These are phyloP conservation scores for Linnemannia schmuckeri DNA, from an alignment of 192 early-diverging fungal species.

Conservation along the genomic window DNA sequence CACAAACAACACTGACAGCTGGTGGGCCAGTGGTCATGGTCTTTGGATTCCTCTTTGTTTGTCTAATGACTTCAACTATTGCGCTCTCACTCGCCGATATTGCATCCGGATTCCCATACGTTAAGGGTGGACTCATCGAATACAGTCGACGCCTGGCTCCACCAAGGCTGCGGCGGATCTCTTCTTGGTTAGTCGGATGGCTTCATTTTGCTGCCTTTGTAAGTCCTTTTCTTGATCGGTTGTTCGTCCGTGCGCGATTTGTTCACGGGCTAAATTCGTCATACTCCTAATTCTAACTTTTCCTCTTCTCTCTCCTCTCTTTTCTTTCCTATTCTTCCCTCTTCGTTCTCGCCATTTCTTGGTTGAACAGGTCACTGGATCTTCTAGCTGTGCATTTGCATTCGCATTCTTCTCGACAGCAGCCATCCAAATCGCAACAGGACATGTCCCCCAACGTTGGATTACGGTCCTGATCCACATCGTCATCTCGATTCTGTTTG, in stretches of 20 bases:
- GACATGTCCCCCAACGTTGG: conserved; percentile 8
- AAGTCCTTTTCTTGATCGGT: background rate
- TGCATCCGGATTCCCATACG: conserved; percentile 36
- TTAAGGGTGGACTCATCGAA: conserved; percentile 42
- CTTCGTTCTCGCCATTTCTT: background rate
- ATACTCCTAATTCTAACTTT: background rate
- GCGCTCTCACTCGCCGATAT: conserved; percentile 41
- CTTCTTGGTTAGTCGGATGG: conserved; percentile 48
- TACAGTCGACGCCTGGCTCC: conserved; percentile 45
- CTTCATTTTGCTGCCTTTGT: conserved; percentile 44
- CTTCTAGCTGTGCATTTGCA: conserved; percentile 41
- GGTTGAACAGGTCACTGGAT: conserved; percentile 12
- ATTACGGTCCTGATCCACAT: conserved; percentile 36
- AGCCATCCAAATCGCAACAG: conserved; percentile 28
- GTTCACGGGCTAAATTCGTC: background rate
- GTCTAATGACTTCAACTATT: conserved; percentile 21
- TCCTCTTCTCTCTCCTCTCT: background rate
- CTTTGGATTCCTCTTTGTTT: conserved; percentile 31
- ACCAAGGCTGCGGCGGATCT: conserved; percentile 8
- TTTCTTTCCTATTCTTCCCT: background rate
- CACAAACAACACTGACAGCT: conserved; percentile 15
- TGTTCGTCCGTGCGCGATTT: background rate
- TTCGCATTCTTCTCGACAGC: conserved; percentile 27
- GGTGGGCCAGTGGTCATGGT: conserved; percentile 36
- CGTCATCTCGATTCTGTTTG: conserved; percentile 22